Base-by-base conservation (phyloP, 352 stramenopile species). In the Pythium phragmiticola region DNA sequence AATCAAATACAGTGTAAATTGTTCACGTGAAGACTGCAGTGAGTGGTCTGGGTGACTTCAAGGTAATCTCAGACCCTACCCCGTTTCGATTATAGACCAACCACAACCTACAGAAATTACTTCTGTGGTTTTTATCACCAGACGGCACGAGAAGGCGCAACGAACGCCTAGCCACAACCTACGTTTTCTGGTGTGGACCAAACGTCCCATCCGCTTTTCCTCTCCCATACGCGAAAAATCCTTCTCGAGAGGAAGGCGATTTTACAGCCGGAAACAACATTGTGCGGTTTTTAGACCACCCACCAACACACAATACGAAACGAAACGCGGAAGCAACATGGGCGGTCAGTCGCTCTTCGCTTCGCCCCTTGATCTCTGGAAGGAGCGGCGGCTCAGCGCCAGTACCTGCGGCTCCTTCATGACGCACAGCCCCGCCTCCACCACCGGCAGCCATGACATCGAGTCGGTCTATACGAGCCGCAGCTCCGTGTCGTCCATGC, bases 321-420 rank as follows among this genome's bases (percentile, higher is more conserved):
- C 26, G 26, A 3, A 30, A 30, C 26, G 26, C 26, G 26, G 4
- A 30, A 30, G 7, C 23, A 51, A 9, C 37, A 65, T 67, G 52
- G 59, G 59, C 50, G 60, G 51, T 21, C 51, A 67, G 42, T 60
- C 60, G 6, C 39, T 67, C 42, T 55, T 67, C 28, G 50, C 52
- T 41, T 39, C 50, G 19, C 50, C 60, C 6, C 17, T 68, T 3
- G 61, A 63, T 13, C 36, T 52, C 42, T 68, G 61, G 61, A 82
- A 82, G 50, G 74, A 82, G 47, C 66, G 66, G 37, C 74, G 80
- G 30, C 70, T 89, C 48, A 79, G 70, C 45, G 70, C 52, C 28
- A 80, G 69, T 41, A 86, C 80, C 28, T 85, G 68, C 61, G 83
- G 67, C 55, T 80, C 77, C 34, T 73, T 57, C 58, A 68, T 72